Evolutionary conservation across 2,329 filamentous ascomycete species (phyloP).

Genomic region (Zymoseptoria pseudotritici): DNA sequence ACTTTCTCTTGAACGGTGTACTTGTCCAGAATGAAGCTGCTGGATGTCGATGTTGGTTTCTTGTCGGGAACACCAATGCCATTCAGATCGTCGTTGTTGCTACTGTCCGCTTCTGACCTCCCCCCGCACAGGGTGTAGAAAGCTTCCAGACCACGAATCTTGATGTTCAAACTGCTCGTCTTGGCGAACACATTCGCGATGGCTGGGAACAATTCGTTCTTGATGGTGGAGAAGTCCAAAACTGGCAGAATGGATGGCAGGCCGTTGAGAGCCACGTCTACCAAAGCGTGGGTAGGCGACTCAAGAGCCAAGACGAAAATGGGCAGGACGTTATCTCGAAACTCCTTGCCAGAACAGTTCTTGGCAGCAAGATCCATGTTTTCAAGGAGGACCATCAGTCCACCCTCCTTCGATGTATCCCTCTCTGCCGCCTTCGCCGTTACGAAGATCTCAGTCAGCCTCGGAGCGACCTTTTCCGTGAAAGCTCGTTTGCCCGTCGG

Average conservation of each 20-base stretch:
- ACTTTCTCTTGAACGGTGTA: constrained; percentile 98
- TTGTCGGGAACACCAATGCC: constrained; percentile 49
- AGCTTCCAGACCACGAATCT: constrained; percentile 83
- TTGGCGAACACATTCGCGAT: constrained; percentile 85
- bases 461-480: constrained; percentile 77
- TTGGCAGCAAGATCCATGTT: constrained; percentile 68
- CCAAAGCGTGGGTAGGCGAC: constrained; percentile 78
- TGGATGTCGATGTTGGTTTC: constrained; percentile 40
- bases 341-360: constrained; percentile 83
- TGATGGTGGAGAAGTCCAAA: constrained; percentile 92
- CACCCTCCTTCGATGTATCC: constrained; percentile 77
- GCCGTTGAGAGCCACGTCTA: constrained; percentile 75
- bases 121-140: constrained; percentile 87
- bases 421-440: constrained; percentile 56
- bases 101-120: constrained; percentile 32
- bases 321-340: constrained; percentile 90
- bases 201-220: constrained; percentile 91
- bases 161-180: constrained; percentile 89
- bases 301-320: constrained; percentile 78
- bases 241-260: constrained; percentile 75
- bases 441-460: constrained; percentile 75
- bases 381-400: constrained; percentile 83
- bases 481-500: constrained; percentile 73
- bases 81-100: constrained; percentile 63
- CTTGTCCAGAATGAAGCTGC: constrained; percentile 72